Conservation (phyloP, 306 rosid species). For the Ormosia semicastrata region DNA sequence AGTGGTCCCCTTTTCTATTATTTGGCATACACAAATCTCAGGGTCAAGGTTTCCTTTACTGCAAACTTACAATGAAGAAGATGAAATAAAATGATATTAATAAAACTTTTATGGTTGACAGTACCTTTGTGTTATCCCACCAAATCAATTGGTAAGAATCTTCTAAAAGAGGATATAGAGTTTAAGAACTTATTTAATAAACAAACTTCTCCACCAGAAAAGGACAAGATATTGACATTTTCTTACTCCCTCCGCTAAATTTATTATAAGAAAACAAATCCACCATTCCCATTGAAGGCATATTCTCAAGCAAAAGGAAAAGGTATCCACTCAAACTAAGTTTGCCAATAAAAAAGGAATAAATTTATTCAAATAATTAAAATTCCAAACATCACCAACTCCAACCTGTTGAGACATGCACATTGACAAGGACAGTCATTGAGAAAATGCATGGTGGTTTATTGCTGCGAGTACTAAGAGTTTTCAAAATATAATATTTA, state of each 20-base stretch:
- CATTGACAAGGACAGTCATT: slow-evolving; percentile 34
- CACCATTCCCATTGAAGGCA: slow-evolving; percentile 39
- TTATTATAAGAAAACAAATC: slow-evolving; percentile 42
- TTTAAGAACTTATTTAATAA: slow-evolving; percentile 41
- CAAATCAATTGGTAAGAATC: slow-evolving; percentile 55
- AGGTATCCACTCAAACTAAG: slow-evolving; percentile 37
- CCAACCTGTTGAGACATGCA: slow-evolving; percentile 55
- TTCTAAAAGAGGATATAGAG: slow-evolving; percentile 39
- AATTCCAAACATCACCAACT: slow-evolving; percentile 21
- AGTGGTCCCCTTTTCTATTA: slow-evolving; percentile 65
- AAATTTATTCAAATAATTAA: slow-evolving; percentile 35
- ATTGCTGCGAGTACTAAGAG: slow-evolving; percentile 13
- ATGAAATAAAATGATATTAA: slow-evolving; percentile 33
- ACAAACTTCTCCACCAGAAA: slow-evolving; percentile 43
- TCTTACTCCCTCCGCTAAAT: slow-evolving; percentile 37
- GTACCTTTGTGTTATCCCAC: slow-evolving; percentile 39
- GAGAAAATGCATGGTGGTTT: slow-evolving; percentile 23
- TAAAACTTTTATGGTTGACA: slow-evolving; percentile 33
- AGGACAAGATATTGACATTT: slow-evolving; percentile 63
- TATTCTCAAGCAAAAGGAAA: slow-evolving; percentile 45
- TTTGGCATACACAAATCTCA: slow-evolving; percentile 36
- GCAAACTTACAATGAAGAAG: slow-evolving; percentile 33
- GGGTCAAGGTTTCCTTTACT: slow-evolving; percentile 42
- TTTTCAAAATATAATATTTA: slow-evolving; percentile 15
- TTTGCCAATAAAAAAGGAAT: slow-evolving; percentile 34